Base-by-base conservation (phyloP, 306 rosid species). In the Chamaecrista fasciculata region DNA sequence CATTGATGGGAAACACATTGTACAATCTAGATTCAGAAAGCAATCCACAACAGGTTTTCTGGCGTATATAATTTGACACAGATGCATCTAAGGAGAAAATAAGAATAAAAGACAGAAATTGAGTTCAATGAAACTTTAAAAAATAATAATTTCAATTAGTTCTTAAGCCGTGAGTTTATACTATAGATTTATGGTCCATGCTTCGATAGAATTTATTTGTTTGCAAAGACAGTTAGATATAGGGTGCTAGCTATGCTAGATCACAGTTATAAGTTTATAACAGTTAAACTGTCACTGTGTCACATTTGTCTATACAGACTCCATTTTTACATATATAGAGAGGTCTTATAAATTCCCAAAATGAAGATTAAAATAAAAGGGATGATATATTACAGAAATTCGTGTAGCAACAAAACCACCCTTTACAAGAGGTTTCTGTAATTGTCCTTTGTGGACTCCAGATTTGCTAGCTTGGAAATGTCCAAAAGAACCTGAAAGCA, bases 391-490 rank as follows among this genome's bases (percentile, higher is more conserved):
- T 77, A 93, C 98, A 72, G 96, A 93, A 67, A 93, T 90, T 46
- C 96, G 86, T 16, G 98, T 93, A 55, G 97, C 98, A 83, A 93
- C 97, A 79, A 93, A 90, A 37, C 97, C 97, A 55, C 91, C 97
- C 83, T 88, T 94, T 80, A 94, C 98, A 71, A 90, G 86, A 57
- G 98, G 81, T 84, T 68, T 81, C 67, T 72, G 59, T 78, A 91
- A 74, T 65, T 87, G 94, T 68, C 98, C 98, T 82, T 83, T 94
- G 78, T 90, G 97, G 56, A 93, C 98, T 60, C 96, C 89, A 21
- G 98, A 93, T 86, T 88, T 79, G 85, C 97, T 88, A 62, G 96
- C 96, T 79, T 93, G 98, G 76, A 93, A 93, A 81, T 93, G 94
- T 40, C 98, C 98, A 82, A 90, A 93, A 69, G 98, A 93, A 70